Evolutionary conservation across 2,329 filamentous ascomycete genomes (phyloP), one percentile per base, ranked within the genome.

Genomic region (Penicillium sp.): DNA sequence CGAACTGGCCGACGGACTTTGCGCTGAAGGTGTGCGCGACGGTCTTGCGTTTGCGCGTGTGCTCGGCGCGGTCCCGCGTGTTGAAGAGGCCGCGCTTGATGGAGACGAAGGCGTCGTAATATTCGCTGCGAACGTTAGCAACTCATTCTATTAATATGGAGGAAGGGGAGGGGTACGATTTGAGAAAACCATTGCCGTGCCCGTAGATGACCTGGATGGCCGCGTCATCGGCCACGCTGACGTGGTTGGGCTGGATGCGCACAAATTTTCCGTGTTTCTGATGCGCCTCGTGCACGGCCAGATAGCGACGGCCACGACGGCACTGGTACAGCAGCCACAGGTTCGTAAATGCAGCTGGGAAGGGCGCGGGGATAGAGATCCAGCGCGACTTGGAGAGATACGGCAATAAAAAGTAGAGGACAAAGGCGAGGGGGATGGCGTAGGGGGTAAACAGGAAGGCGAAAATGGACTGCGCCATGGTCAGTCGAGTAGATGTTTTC

Each of bases 71-170:
- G 74, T 92, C 85, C 30, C 92, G 82, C 0, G 91, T 96, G 73
- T 95, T 96, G 83, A 96, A 97, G 12, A 97, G 80, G 20, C 91
- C 91, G 12, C 90, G 84, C 51, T 83, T 83, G 66, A 96, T 95
- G 12, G 89, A 92, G 55, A 96, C 91, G 65, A 96, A 96, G 50
- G 90, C 89, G 66, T 96, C 90, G 65, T 96, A 96, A 75, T 92
- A 96, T 2, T 93, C 86, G 43, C 88, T 91, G 58, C 20, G 9
- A 9, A 6, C 30, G 21, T 24, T 9, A 21, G 23, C 6, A 23
- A 18, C n/a, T 18, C 3, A n/a, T 45, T 30, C 23, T 11, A 21
- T 21, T 20, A 6, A 12, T 11, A 26, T 14, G 38, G 7, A 42
- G 16, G 16, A n/a, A 11, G 45, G 23, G 12, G 14, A 76, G 79